Base-by-base conservation (phyloP, 352 stramenopile species). In the Phytophthora sojae region DNA sequence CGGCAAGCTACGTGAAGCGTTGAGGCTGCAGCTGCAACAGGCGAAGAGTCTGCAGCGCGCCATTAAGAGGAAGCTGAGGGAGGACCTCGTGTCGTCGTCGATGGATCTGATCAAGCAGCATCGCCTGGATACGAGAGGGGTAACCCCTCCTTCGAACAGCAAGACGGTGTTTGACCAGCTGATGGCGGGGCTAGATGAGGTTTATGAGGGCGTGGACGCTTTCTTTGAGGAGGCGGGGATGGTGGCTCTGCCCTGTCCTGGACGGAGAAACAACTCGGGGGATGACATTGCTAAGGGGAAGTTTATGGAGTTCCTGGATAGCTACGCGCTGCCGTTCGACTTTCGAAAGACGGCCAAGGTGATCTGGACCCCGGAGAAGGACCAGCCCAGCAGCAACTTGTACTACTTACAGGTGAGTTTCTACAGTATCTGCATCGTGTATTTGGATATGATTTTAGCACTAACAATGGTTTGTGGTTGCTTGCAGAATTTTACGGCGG, bases 241-340 rank as follows among this genome's bases (percentile, higher is more conserved):
- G 64, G 19, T 52, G 4, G 39, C 52, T 1, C 37, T 76, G 19
- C 25, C 54, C 1, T 76, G 64, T 32, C 64, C 64, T 47, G 69
- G 53, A 3, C 51, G 69, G 14, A 73, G 17, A 57, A 76, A 64
- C 11, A 58, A 69, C 15, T 61, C 17, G 52, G 59, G 9, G 55
- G 7, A 1, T 14, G 21, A 4, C 39, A 14, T 5, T 44, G 9
- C 29, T 0, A 66, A 26, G 6, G 64, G 58, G 0, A 14, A 64
- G 21, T 66, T 63, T 29, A 58, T 73, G 21, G 56, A 76, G 11
- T 76, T 76, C 30, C 21, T 73, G 19, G 64, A 76, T 26, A 66
- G n/a, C 26, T 73, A 76, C 9, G 35, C 64, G 2, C 6, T 76
- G 29, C 64, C 64, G n/a, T 76, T 76, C 21, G 47, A 64, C 6